Base-by-base conservation (phyloP, 1,284 basidiomycete species). In the Rhodotorula sp. region DNA sequence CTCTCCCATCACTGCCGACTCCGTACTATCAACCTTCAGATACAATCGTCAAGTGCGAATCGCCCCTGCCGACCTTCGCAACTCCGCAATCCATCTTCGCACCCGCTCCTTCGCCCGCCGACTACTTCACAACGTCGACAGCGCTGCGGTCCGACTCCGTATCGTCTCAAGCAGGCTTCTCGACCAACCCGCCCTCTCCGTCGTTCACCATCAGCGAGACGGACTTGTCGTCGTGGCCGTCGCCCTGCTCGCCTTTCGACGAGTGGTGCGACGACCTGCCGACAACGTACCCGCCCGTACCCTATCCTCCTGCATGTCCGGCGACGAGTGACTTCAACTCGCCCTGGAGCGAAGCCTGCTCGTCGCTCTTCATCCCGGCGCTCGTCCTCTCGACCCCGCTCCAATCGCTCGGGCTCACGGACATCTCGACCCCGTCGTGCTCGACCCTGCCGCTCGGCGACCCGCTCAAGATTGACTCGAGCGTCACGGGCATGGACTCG, bases 251-350 rank as follows among this genome's bases (percentile, higher is more conserved):
- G 22, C 64, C 64, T 2, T 34, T 59, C 29, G 63, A 59, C 27
- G 48, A 30, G 2, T 53, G 51, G 48, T 58, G 29, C n/a, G 24
- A 24, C 39, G 20, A 30, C 47, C n/a, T 19, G 20, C 54, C 24
- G 36, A 27, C 44, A 32, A 59, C n/a, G 13, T 66, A 66, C 46
- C 64, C 64, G 11, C 64, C 64, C 22, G 64, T 66, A 4, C 64
- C 64, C 15, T 66, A 66, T 17, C 64, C 64, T n/a, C 10, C 49
- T 2, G 8, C 59, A 13, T 15, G 19, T 29, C 30, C 52, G 5
- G n/a, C 54, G 36, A 9, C 55, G 7, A 5, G 15, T 8, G 47
- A 10, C 54, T 46, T 9, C 57, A 36, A 64, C 27, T 51, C 63
- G 7, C 48, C 20, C 9, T 64, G 56, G 55, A 59, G 20, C 8